Evolutionary conservation across 2,329 filamentous ascomycete species (phyloP).

Genomic region (Stagonosporopsis tanaceti): DNA sequence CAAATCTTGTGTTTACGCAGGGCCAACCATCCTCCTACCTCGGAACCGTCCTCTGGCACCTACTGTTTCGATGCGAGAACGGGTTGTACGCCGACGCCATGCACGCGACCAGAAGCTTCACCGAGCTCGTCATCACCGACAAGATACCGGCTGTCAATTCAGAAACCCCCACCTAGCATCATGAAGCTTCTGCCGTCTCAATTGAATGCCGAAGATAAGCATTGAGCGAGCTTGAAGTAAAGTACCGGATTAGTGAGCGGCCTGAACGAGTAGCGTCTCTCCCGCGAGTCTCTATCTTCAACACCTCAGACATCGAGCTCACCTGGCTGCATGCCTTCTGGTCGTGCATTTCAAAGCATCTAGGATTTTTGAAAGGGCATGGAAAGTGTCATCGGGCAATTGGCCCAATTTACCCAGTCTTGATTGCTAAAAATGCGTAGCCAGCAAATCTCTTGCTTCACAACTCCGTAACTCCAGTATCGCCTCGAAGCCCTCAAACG

Average conservation of each 20-base stretch:
- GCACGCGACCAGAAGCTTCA: slow-evolving; percentile 16
- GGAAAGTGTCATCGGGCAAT: too few relatives aligned
- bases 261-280: background rate
- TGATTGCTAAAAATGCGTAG: background rate
- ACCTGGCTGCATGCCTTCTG: background rate
- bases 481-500: background rate
- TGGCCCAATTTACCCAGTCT: background rate
- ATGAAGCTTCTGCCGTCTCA: background rate
- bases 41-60: slow-evolving; percentile 12
- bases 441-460: background rate
- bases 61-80: slow-evolving; percentile 20
- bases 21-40: slow-evolving; percentile 10
- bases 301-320: background rate
- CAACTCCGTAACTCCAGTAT: background rate
- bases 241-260: background rate
- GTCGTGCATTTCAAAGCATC: background rate
- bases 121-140: slow-evolving; percentile 14
- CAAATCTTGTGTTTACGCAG: background rate
- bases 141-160: background rate
- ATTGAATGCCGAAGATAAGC: too few relatives aligned
- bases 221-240: background rate
- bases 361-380: background rate
- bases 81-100: slow-evolving; percentile 7
- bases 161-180: background rate
- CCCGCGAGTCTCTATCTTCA: background rate